Percentiles rank a stretch among this genome's conserved stretches.
Conservation (phyloP, 345 rosid species). For the Acer campestre region DNA sequence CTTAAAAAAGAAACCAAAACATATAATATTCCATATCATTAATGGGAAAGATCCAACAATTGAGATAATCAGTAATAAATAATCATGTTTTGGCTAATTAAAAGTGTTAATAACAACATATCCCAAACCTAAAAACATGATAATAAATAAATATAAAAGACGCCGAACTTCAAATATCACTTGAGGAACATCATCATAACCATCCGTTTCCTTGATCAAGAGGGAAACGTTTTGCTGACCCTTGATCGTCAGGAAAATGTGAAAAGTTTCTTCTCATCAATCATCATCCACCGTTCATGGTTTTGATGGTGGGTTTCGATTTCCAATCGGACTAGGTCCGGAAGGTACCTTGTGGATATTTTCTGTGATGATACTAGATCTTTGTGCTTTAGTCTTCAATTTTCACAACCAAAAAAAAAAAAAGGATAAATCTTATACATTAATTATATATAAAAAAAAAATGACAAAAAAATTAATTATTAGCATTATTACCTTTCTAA, state of each 20-base stretch:
- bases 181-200: neutral
- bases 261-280: neutral
- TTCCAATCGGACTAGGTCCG: constrained; percentile 45
- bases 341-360: constrained; percentile 32
- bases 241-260: neutral
- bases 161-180: neutral
- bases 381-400: constrained; percentile 13
- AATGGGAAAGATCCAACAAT: too few relatives aligned
- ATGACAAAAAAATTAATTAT: neutral
- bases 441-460: neutral
- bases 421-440: neutral
- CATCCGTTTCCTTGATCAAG: neutral
- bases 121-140: neutral
- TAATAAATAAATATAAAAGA: neutral
- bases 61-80: too few relatives aligned
- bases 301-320: constrained; percentile 32
- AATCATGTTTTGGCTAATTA: too few relatives aligned
- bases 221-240: neutral
- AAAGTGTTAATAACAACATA: neutral
- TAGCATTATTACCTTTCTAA: constrained; percentile 5
- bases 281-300: constrained; percentile 13
- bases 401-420: neutral
- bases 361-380: neutral
- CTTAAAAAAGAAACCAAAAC: too few relatives aligned
- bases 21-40: too few relatives aligned